Conservation (phyloP, 2,329 filamentous ascomycete species). For the Beauveria bassiana region DNA sequence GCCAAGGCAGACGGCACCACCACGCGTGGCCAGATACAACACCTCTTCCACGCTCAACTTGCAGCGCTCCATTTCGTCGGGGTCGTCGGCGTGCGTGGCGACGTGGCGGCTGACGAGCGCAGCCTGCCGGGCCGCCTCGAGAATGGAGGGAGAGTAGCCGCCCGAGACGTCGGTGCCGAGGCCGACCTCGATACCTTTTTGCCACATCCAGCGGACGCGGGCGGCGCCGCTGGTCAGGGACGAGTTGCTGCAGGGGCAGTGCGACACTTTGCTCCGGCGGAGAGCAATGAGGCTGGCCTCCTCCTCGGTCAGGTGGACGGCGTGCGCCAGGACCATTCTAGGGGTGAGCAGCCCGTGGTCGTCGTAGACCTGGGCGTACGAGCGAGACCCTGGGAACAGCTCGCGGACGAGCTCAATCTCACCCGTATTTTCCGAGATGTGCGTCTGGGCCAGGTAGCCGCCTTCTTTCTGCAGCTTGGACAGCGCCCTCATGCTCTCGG, state of each 20-base stretch:
- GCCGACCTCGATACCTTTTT: conserved; percentile 69
- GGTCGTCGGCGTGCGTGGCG: conserved; percentile 27
- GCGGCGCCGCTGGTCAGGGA: conserved; percentile 74
- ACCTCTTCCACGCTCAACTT: conserved; percentile 82
- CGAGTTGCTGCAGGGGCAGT: conserved; percentile 84
- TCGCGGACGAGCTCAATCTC: conserved; percentile 65
- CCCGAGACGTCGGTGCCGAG: conserved; percentile 88
- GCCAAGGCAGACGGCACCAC: conserved; percentile 75
- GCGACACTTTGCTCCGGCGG: conserved; percentile 60
- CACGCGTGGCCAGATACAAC: conserved; percentile 78
- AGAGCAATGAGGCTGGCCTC: conserved; percentile 59
- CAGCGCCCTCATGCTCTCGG: conserved; percentile 53
- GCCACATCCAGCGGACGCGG: conserved; percentile 65
- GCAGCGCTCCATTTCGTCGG: conserved; percentile 35
- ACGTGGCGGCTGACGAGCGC: conserved; percentile 68
- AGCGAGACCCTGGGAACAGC: conserved; percentile 56
- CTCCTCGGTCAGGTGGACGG: conserved; percentile 61
- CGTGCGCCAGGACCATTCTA: conserved; percentile 79
- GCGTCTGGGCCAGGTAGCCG: conserved; percentile 71
- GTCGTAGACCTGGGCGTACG: conserved; percentile 78
- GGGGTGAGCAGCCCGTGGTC: conserved; percentile 57
- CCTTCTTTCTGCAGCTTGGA: conserved; percentile 56
- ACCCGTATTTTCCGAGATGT: conserved; percentile 73
- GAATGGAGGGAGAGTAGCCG: conserved; percentile 72
- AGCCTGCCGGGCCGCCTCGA: conserved; percentile 78